phyloP scores from a whole-genome alignment of 2,329 filamentous ascomycete species.

The Curvularia lunata region DNA sequence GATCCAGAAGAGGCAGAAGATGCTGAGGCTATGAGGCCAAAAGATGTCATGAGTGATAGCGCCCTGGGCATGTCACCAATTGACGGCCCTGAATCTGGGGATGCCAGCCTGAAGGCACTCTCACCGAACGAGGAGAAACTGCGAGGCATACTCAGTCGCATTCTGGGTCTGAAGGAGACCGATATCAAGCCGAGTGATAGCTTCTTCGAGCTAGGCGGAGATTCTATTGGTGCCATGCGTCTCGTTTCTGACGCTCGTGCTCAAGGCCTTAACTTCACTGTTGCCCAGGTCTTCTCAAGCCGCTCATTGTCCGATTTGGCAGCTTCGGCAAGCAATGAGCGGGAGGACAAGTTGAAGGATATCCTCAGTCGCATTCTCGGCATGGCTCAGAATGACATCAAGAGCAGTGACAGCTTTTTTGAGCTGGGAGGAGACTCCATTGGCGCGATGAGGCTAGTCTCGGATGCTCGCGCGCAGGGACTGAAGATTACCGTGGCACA shows the following conservation, averaged over 20 bases:
- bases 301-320: slow-evolving; percentile 61
- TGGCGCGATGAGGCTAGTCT: slow-evolving; percentile 54
- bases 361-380: slow-evolving; percentile 40
- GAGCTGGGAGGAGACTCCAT: slow-evolving; percentile 57
- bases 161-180: slow-evolving; percentile 35
- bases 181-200: slow-evolving; percentile 50
- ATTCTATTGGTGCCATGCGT: slow-evolving; percentile 56
- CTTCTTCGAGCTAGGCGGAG: slow-evolving; percentile 56
- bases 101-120: slow-evolving; percentile 13
- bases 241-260: slow-evolving; percentile 50
- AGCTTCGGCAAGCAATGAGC: slow-evolving; percentile 49
- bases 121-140: slow-evolving; percentile 40
- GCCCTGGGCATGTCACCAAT: slow-evolving; percentile 23
- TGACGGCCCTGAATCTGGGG: slow-evolving; percentile 6
- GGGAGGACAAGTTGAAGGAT: slow-evolving; percentile 38
- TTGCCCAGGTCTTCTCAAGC: slow-evolving; percentile 53
- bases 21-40: slow-evolving; percentile 33
- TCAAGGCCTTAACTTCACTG: slow-evolving; percentile 48
- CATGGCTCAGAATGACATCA: slow-evolving; percentile 45
- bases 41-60: slow-evolving; percentile 32
- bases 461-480: slow-evolving; percentile 47
- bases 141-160: slow-evolving; percentile 30
- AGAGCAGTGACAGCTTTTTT: slow-evolving; percentile 53
- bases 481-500: slow-evolving; percentile 52
- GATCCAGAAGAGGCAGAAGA: slow-evolving; percentile 39